Percentiles rank a stretch among this genome's conserved stretches.
These are phyloP conservation scores for Diaporthe sp. DNA, from an alignment of 2,329 filamentous ascomycete species.

Conservation along the genomic window DNA sequence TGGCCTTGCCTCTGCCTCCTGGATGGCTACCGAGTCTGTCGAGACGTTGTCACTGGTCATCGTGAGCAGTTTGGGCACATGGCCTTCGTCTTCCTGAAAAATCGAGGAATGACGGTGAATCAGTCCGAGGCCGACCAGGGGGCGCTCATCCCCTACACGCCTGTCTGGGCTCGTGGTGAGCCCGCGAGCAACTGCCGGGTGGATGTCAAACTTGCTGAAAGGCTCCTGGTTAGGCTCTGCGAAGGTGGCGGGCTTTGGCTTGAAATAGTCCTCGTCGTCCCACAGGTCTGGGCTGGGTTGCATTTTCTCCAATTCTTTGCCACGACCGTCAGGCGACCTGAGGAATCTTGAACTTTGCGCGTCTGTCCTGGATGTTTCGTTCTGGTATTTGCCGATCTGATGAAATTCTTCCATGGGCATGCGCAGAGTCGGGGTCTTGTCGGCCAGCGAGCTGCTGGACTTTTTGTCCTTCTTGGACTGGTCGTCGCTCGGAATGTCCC, in stretches of 20 bases:
- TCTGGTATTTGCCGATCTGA: neutral
- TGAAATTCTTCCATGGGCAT: neutral
- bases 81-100: constrained; percentile 48
- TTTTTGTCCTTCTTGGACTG: constrained; percentile 14
- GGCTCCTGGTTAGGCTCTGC: constrained; percentile 7
- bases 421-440: neutral
- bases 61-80: constrained; percentile 51
- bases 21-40: constrained; percentile 40
- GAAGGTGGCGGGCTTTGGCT: constrained; percentile 43
- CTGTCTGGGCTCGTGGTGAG: constrained; percentile 39
- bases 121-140: constrained; percentile 47
- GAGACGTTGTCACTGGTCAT: constrained; percentile 44
- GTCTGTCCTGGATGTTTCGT: neutral
- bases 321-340: constrained; percentile 37
- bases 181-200: constrained; percentile 44
- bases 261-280: constrained; percentile 48
- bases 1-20: constrained; percentile 35
- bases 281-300: constrained; percentile 46
- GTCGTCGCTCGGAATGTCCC: constrained; percentile 2
- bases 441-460: neutral
- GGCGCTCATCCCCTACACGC: constrained; percentile 40
- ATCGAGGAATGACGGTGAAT: constrained; percentile 48
- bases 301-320: constrained; percentile 42
- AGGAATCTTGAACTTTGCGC: neutral
- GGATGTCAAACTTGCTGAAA: constrained; percentile 44